A percentile compares a stretch with the other conserved stretches of the same genome.
Evolutionary conservation across 768 basidiomycete genomes (phyloP).

Genomic region (Trametes cingulata): DNA sequence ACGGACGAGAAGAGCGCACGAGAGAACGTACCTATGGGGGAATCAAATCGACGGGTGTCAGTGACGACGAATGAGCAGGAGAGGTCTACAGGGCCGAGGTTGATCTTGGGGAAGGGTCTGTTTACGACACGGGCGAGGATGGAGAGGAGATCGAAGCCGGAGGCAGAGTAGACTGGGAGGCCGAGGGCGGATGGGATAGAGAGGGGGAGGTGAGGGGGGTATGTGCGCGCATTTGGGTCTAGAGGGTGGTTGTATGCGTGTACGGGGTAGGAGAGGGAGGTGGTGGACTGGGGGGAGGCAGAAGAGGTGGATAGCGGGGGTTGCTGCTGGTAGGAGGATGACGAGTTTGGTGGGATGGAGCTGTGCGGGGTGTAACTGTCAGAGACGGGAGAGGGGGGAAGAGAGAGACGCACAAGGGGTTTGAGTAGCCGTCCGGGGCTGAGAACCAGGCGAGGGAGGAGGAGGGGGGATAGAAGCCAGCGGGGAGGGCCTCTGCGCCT

Average conservation of each 20-base stretch:
- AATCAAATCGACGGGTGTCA: conserved; percentile 79
- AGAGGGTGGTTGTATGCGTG: conserved; percentile 1
- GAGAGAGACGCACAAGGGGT: conserved; percentile 18
- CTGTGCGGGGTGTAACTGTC: not conserved
- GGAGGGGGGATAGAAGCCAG: conserved; percentile 34
- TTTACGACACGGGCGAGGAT: conserved; percentile 76
- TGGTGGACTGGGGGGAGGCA: conserved; percentile 2
- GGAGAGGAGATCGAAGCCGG: conserved; percentile 88
- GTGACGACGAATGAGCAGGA: conserved; percentile 91
- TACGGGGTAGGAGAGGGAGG: conserved; percentile 1
- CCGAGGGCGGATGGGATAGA: conserved; percentile 30
- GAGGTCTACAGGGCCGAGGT: conserved; percentile 89
- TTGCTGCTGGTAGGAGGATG: not conserved
- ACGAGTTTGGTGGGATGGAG: not conserved
- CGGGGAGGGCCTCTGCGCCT: conserved; percentile 72
- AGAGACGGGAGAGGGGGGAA: not conserved
- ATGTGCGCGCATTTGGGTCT: not conserved
- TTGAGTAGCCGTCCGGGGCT: conserved; percentile 28
- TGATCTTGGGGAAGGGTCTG: conserved; percentile 71
- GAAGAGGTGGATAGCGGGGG: conserved; percentile 4
- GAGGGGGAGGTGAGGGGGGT: conserved; percentile 16
- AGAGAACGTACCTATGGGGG: conserved; percentile 52
- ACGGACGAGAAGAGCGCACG: not conserved
- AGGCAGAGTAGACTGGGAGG: conserved; percentile 79
- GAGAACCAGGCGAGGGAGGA: conserved; percentile 48